Conservation (phyloP, 768 basidiomycete genomes). For the Auriculariales sp. region DNA sequence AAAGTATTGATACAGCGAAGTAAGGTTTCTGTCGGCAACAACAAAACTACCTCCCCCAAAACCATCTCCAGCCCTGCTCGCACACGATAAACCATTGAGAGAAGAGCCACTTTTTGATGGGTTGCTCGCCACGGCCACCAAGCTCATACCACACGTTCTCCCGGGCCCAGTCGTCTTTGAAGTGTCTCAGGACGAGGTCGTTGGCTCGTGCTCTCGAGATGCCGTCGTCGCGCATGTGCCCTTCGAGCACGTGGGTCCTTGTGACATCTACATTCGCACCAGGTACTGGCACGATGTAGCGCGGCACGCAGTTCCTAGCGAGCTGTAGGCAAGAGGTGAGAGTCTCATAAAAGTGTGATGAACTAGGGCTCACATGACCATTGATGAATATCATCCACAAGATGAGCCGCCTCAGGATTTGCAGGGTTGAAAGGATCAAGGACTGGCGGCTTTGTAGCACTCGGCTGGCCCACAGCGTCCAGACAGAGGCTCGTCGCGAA, state of each 20-base stretch:
- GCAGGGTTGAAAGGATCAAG: background rate
- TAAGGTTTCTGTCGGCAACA: too few relatives aligned
- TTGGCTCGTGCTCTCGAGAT: background rate
- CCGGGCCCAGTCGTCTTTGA: background rate
- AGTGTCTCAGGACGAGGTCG: background rate
- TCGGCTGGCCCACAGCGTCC: background rate
- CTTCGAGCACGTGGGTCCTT: background rate
- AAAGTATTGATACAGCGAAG: too few relatives aligned
- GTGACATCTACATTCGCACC: background rate
- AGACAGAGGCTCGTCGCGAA: background rate
- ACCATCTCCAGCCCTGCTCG: background rate
- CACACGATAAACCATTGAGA: background rate
- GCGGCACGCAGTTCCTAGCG: background rate
- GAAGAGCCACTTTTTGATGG: background rate
- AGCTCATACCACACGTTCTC: background rate
- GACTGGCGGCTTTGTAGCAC: background rate
- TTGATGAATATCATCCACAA: background rate
- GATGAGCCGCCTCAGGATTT: background rate
- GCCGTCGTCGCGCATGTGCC: background rate
- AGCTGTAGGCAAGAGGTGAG: background rate
- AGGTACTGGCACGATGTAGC: slow-evolving; percentile 1
- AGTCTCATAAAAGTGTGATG: background rate
- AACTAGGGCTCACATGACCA: background rate
- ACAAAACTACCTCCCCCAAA: slow-evolving; percentile 1
- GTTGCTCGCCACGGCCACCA: background rate